Base-by-base conservation (phyloP, 2,329 filamentous ascomycete species). In the Cercospora citrullina region DNA sequence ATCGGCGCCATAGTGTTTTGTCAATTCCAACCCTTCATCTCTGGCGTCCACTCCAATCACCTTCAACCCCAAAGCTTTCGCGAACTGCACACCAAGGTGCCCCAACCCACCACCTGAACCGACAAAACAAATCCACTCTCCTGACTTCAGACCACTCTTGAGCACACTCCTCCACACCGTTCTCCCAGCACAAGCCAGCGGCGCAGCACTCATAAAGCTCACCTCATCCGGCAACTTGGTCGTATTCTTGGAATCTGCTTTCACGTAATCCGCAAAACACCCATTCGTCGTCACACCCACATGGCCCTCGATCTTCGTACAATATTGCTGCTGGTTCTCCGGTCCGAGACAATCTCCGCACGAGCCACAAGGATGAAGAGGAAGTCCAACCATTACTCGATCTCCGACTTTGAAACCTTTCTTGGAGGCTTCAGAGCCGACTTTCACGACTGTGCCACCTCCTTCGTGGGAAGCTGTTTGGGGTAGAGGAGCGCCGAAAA, bases 381-480 rank as follows among this genome's bases (percentile, higher is more conserved):
- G 82, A 12, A 89, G 76, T 16, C 84, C 85, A 64, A 83, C 85
- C 81, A 89, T 86, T 60, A 89, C 84, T 30, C 85, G 79, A 69
- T 87, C 84, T 60, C 86, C 86, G 2, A 77, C 63, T n/a, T 77
- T 73, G 75, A 87, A 85, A 14, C 73, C 73, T 9, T 71, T 65
- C 7, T 84, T 82, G 0, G 76, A 72, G 0, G 73, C 65, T 21
- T 39, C 16, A 21, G 48, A 39, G 2, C 86, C 86, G 3, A 83
- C 68, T 1, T 82, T 80, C 7, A 83, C 83, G 61, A 88, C 81
- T 18, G 86, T 86, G 18, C 86, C 86, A 16, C 84, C 78, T 18
- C 85, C 86, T 76, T 89, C 86, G 74, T 88, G 86, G 0, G 85
- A 88, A 6, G 80, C 85, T 8, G 82, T 87, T 66, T 81, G 80